Evolutionary conservation across 768 basidiomycete genomes (phyloP), one percentile per base, ranked within the genome.

Genomic region (Lanmaoa rubissima): DNA sequence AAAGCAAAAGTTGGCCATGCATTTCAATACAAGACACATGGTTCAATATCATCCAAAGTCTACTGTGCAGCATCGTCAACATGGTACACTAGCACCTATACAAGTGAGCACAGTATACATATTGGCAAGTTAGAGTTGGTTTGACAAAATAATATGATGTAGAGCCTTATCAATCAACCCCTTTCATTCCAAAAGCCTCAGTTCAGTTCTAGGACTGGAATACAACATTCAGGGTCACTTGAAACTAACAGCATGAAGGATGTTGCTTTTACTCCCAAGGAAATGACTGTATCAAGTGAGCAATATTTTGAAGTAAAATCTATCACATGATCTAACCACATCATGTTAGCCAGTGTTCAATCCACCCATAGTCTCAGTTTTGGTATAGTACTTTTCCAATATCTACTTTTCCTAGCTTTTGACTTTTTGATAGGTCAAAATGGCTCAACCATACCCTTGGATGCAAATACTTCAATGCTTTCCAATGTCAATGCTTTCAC

Each of bases 11-110:
- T 4, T 54, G 6, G 59, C 59, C 5, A 24, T 68, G 41, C 36
- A 60, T 40, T 19, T 66, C 36, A 69, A 69, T 4, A 62, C 59
- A 40, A 59, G 68, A 26, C 51, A 70, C 14, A 5, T 62, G 13
- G 57, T 35, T 19, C 0, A 13, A 11, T 7, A 60, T 34, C 19
- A 60, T 19, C 5, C 40, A 14, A 11, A 31, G 17, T 3, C 36
- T 31, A 28, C 2, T 13, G 6, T 24, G n/a, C 9, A 13, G 26
- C 8, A 28, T 45, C 40, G 35, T 21, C 26, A 53, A 8, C 1
- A 26, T 32, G 36, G n/a, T 7, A 2, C 1, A 42, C 1, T 0
- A 28, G 9, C 10, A 26, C 1, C 46, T 50, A 5, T 5, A 26
- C 61, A 67, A 9, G 65, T 65, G 11, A 59, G 66, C 43, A 19